Evolutionary conservation across 805 yeast genomes (phyloP), one percentile per base, ranked within the genome.

Genomic region (Metschnikowia cerradonensis): DNA sequence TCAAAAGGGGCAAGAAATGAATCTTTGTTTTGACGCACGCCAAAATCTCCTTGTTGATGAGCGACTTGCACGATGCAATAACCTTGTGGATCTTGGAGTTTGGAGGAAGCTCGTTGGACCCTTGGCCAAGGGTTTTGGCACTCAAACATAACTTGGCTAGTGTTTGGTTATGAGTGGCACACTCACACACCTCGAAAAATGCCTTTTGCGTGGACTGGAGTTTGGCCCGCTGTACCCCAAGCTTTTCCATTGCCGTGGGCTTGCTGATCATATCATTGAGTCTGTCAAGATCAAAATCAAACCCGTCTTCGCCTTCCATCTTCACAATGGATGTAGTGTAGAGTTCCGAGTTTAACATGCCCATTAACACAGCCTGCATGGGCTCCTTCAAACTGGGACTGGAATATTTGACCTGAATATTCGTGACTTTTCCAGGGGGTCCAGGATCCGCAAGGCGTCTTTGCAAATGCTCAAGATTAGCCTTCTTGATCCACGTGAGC

Each of bases 131-230:
- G 1, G 51, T 40, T 40, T 55, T 56, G 22, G 52, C 33, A 41
- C 50, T 51, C 34, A 58, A 49, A 39, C 58, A 58, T 26, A 57
- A 43, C 52, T 67, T 53, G 54, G 62, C 55, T 5, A 58, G 54
- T 17, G 51, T 45, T 40, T 57, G 55, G 44, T 50, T 50, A 36
- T 80, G 81, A 39, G 61, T 60, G 11, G 51, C 37, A 45, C 76
- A 71, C 45, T 74, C 71, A 56, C 88, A 83, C 17, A 80, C 78
- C 19, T 77, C 80, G 49, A 67, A 65, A 57, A 80, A 82, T 3
- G 81, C 79, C 35, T 64, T 63, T 15, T 60, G 59, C 2, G 63
- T 53, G 0, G 83, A 75, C 30, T 72, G 70, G 15, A 67, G 46
- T 45, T 66, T 60, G 0, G 76, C 69, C 43, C 77, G 67, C 40